Conservation (phyloP, 1,284 basidiomycete genomes). For the Moesziomyces sp. region DNA sequence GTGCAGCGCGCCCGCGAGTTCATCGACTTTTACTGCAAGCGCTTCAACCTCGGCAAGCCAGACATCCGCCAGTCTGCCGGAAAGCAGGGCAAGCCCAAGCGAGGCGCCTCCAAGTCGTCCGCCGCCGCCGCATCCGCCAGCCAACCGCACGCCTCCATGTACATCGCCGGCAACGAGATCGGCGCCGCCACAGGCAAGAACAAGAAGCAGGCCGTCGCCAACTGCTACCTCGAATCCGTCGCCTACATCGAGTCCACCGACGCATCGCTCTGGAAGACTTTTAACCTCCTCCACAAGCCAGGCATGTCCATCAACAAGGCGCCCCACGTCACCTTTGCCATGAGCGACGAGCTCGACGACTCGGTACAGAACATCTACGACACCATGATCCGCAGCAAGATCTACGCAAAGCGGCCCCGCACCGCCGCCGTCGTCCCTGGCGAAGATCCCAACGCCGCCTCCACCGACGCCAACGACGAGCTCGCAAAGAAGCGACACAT, state of each 20-base stretch:
- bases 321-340: constrained; percentile 78
- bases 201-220: constrained; percentile 81
- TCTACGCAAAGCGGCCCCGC: constrained; percentile 64
- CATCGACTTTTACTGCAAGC: constrained; percentile 93
- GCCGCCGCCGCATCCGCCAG: constrained; percentile 11
- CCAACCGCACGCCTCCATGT: constrained; percentile 83
- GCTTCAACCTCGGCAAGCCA: constrained; percentile 82
- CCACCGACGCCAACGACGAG: constrained; percentile 55
- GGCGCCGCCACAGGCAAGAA: constrained; percentile 78
- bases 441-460: constrained; percentile 56
- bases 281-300: constrained; percentile 69
- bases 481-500: constrained; percentile 39
- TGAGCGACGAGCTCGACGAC: constrained; percentile 78
- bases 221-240: constrained; percentile 87
- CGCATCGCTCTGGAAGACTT: constrained; percentile 80
- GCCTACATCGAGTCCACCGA: constrained; percentile 87
- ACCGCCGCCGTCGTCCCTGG: constrained; percentile 41
- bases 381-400: constrained; percentile 73
- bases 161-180: constrained; percentile 81
- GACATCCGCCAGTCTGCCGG: constrained; percentile 71
- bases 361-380: constrained; percentile 77
- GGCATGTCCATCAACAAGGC: constrained; percentile 72
- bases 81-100: constrained; percentile 33
- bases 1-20: constrained; percentile 86
- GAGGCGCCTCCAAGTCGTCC: constrained; percentile 15